phyloP scores from a whole-genome alignment of 1,284 basidiomycete genomes.

The Apiotrichum gracile region DNA sequence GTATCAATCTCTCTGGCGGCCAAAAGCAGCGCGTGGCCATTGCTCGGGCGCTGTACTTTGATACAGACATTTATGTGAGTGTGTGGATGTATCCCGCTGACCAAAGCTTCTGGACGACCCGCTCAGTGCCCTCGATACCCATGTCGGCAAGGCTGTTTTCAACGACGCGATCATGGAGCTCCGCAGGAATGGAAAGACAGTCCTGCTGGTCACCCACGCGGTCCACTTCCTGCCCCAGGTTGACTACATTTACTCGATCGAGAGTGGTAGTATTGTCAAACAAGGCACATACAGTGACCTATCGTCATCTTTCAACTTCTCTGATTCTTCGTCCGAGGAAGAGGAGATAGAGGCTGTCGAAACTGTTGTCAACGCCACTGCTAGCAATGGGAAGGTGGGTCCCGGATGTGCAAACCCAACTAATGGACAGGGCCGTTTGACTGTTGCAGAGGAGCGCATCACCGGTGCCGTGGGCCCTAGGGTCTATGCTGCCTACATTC shows the following conservation, averaged over 20 bases:
- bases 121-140: conserved; percentile 70
- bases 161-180: conserved; percentile 68
- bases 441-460: conserved; percentile 48
- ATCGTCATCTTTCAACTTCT: conserved; percentile 54
- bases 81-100: background rate
- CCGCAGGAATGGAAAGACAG: conserved; percentile 58
- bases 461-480: conserved; percentile 59
- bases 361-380: conserved; percentile 47
- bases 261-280: conserved; percentile 58
- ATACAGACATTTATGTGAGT: conserved; percentile 63
- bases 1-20: conserved; percentile 46
- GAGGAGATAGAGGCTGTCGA: conserved; percentile 46
- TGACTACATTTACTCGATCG: conserved; percentile 46
- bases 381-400: conserved; percentile 58
- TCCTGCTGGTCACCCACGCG: conserved; percentile 58
- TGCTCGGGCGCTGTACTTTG: conserved; percentile 75
- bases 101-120: conserved; percentile 69
- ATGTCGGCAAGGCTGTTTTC: conserved; percentile 81
- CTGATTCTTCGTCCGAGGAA: conserved; percentile 53
- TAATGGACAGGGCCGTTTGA: conserved; percentile 37
- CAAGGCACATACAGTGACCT: conserved; percentile 61
- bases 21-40: conserved; percentile 53
- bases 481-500: conserved; percentile 63
- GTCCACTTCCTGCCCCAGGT: conserved; percentile 45
- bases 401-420: background rate